Percentiles rank a stretch among this genome's conserved stretches.
phyloP scores from a whole-genome alignment of 1,284 basidiomycete genomes.

The Marasmius oreades region DNA sequence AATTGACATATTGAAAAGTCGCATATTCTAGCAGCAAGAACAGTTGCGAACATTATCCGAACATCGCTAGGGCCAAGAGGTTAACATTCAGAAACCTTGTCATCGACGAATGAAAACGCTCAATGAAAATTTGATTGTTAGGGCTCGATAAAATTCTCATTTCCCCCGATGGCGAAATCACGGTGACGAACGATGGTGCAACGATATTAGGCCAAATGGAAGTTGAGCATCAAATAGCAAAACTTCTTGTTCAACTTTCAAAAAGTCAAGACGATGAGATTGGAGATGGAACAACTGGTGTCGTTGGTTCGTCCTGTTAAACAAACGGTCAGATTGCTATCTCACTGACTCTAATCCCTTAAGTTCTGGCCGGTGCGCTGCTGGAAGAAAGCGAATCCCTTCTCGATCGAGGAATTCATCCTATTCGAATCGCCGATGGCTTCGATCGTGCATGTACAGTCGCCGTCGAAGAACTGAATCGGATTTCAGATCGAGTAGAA shows the following conservation, averaged over 20 bases:
- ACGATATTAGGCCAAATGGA: constrained; percentile 96
- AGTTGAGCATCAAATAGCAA: constrained; percentile 98
- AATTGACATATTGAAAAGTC: constrained; percentile 47
- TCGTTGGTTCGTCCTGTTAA: constrained; percentile 76
- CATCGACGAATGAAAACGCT: background rate
- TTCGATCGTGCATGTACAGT: constrained; percentile 93
- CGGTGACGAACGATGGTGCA: constrained; percentile 98
- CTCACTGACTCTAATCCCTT: constrained; percentile 13
- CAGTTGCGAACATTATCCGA: constrained; percentile 92
- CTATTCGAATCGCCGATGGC: constrained; percentile 97
- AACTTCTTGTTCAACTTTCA: constrained; percentile 93
- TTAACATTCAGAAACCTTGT: constrained; percentile 25
- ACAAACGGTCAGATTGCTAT: background rate
- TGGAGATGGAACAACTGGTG: constrained; percentile 98
- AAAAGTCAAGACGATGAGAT: constrained; percentile 99
- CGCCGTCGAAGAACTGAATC: constrained; percentile 87
- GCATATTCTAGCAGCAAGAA: constrained; percentile 91
- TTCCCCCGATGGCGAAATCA: constrained; percentile 97
- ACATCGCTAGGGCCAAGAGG: constrained; percentile 95
- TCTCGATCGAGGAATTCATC: constrained; percentile 97
- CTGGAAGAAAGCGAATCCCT: constrained; percentile 87
- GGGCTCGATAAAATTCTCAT: constrained; percentile 99
- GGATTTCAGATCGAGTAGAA: constrained; percentile 87
- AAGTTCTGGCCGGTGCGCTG: constrained; percentile 94
- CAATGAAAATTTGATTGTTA: constrained; percentile 26